Evolutionary conservation across 2,329 filamentous ascomycete species (phyloP).

Genomic region (Cytospora paraplurivora): DNA sequence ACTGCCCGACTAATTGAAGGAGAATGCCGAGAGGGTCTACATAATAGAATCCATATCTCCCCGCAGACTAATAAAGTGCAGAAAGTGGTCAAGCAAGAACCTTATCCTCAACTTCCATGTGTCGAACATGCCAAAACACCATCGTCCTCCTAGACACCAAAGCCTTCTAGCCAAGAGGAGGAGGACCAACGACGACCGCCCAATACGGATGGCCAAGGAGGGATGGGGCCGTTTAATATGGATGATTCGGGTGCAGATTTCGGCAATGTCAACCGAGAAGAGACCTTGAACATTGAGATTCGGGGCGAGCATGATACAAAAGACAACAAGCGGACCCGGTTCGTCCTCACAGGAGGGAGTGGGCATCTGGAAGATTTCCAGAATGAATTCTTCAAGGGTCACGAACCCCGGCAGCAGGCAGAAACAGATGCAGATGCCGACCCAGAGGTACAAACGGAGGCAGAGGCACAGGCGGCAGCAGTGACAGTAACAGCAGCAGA

Average conservation of each 20-base stretch:
- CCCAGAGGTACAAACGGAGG: no score
- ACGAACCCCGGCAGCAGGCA: conserved; percentile 4
- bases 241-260: conserved; percentile 27
- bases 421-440: conserved; percentile 1
- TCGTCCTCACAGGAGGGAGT: not conserved
- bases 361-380: conserved; percentile 20
- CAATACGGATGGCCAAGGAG: conserved; percentile 19
- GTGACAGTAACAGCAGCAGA: not conserved
- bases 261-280: conserved; percentile 27
- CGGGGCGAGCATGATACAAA: conserved; percentile 13
- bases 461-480: not conserved
- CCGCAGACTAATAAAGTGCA: not conserved
- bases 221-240: conserved; percentile 12
- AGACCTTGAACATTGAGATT: conserved; percentile 15
- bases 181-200: conserved; percentile 15
- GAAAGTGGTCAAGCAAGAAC: not conserved
- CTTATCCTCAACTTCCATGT: not conserved
- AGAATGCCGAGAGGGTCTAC: not conserved
- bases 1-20: conserved; percentile 1
- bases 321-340: conserved; percentile 15
- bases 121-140: conserved; percentile 15
- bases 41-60: conserved; percentile 4
- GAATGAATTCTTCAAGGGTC: conserved; percentile 10
- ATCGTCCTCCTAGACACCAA: conserved; percentile 1
- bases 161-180: conserved; percentile 12